phyloP scores from a whole-genome alignment of 352 stramenopile species.

The Globisporangium radiosum region DNA sequence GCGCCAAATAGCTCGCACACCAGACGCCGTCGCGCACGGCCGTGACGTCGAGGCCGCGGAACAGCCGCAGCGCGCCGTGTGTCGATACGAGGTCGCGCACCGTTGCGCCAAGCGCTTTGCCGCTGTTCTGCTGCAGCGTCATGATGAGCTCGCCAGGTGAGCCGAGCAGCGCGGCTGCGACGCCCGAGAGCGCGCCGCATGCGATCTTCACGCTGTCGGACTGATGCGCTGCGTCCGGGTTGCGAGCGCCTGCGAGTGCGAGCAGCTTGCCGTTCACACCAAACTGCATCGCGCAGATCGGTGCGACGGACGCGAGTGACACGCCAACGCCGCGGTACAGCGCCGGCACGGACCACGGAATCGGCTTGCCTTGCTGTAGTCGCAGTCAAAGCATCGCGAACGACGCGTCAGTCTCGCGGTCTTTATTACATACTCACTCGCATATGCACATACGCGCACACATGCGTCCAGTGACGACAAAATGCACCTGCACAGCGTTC shows the following conservation, averaged over 20 bases:
- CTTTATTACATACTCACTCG: not conserved
- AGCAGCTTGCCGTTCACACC: slow-evolving; percentile 66
- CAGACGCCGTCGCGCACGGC: slow-evolving; percentile 60
- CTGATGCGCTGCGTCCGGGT: slow-evolving; percentile 1
- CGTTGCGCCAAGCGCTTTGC: slow-evolving; percentile 55
- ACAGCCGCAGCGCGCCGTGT: slow-evolving; percentile 43
- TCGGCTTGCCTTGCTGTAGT: slow-evolving; percentile 51
- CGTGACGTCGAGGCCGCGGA: slow-evolving; percentile 54
- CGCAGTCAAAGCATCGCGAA: no score
- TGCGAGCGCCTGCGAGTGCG: slow-evolving; percentile 13
- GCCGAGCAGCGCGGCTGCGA: slow-evolving; percentile 56
- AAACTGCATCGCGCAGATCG: slow-evolving; percentile 77
- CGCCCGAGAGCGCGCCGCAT: slow-evolving; percentile 52
- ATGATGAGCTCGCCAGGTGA: slow-evolving; percentile 78
- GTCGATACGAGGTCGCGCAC: slow-evolving; percentile 44
- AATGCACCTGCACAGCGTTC: slow-evolving; percentile 57
- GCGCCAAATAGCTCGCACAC: slow-evolving; percentile 74
- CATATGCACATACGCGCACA: not conserved
- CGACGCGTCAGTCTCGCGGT: no score
- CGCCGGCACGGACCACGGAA: slow-evolving; percentile 49
- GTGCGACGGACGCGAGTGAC: slow-evolving; percentile 70
- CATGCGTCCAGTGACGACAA: not conserved
- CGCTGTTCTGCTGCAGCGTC: slow-evolving; percentile 83
- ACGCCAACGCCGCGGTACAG: slow-evolving; percentile 79
- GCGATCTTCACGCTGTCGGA: slow-evolving; percentile 56